Evolutionary conservation across 2,329 filamentous ascomycete species (phyloP), one percentile per base, ranked within the genome.

Genomic region (Graphium sp.): DNA sequence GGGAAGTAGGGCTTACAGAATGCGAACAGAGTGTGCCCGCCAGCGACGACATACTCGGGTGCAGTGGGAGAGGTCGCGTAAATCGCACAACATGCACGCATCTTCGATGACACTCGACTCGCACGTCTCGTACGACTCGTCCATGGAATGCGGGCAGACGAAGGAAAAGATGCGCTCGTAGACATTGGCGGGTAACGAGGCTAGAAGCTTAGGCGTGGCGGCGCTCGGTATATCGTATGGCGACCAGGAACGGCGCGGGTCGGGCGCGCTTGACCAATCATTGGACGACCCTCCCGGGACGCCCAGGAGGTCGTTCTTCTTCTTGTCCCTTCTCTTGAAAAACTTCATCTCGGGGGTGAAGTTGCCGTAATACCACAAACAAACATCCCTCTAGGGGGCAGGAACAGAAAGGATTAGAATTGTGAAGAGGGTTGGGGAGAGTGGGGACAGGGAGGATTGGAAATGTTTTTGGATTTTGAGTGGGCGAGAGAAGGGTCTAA

Each of bases 81-180:
- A 66, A 55, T 93, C 83, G 56, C 87, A 95, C 39, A 92, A 73
- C 79, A 89, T 87, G 56, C 87, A 95, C 32, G 73, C 74, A 54
- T 83, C 74, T 39, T 78, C 76, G 28, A 72, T 66, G 39, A 77
- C 72, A 34, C 77, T 82, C 42, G 80, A 68, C 56, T 95, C 87
- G 44, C 80, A 87, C 23, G 74, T 74, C 39, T 82, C 75, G 50
- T 89, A 91, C 34, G 65, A 74, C 45, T 74, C 62, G 52, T 95
- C 85, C 30, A 58, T 55, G 20, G 73, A 59, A 51, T 95, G 87
- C 6, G 85, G 85, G 42, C 85, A 94, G 32, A 94, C 74, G 39
- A 73, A 73, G 41, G 65, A 54, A 49, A 94, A 87, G 46, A 94
- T 85, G 46, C 67, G 70, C 39, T 71, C 62, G 33, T 94, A 62